Evolutionary conservation across 805 yeast species (phyloP), one percentile per base, ranked within the genome.

Genomic region (Myxozyma vanderwaltii): DNA sequence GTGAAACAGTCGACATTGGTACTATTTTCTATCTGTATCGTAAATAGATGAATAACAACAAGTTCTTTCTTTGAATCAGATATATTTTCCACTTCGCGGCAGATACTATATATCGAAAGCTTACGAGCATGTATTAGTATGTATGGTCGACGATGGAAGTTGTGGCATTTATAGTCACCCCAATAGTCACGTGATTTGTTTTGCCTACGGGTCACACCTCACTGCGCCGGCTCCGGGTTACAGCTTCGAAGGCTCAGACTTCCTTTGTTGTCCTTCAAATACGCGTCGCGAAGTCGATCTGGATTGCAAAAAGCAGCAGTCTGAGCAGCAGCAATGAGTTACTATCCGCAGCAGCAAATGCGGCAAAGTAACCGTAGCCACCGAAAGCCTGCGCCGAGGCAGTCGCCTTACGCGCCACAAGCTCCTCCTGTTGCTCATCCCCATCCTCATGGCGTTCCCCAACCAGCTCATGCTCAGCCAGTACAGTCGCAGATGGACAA

Each of bases 371-470:
- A 12, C 23, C 41, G 59, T 12, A 27, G 51, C 15, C 59, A 48
- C 29, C 39, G 54, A 27, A 56, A 54, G 33, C 35, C 41, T 10
- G n/a, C 52, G 15, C 58, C 29, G 24, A 38, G 40, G 17, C 36
- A 46, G 6, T 17, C 26, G 24, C 58, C 58, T 12, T 38, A 38
- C 15, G 43, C 49, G 26, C 56, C 51, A 6, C 55, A 29, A 44
- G 51, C n/a, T 15, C 56, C 49, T 13, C 55, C 41, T 21, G 54
- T 13, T 48, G 44, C 54, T 65, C 74, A 17, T 56, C 69, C 5
- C 69, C 74, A 10, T 46, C 61, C 40, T 40, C 69, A 49, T 27
- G 58, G 54, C 24, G 56, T 29, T 23, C 62, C 55, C 23, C 54
- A 51, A 8, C 51, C 39, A 24, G 61, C 54, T 26, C 60, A 54